Percentiles rank a stretch among this genome's conserved stretches.
Evolutionary conservation across 202 grass and related monocot species (phyloP).

Genomic region (Setaria italica): DNA sequence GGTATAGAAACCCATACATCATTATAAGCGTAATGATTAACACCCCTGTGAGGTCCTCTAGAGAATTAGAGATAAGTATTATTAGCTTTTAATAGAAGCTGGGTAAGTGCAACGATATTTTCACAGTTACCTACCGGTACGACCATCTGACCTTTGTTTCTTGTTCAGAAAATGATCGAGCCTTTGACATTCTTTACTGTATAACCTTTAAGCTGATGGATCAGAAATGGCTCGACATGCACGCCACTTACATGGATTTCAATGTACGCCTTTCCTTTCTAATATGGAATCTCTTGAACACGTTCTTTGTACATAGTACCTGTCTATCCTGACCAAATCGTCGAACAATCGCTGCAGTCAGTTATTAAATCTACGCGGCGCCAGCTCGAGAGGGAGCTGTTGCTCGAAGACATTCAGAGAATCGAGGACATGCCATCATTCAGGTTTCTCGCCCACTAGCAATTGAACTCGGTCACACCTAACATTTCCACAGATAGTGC

Average conservation of each 20-base stretch:
- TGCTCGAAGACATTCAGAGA: constrained; percentile 82
- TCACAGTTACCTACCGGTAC: constrained; percentile 27
- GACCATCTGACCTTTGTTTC: constrained; percentile 32
- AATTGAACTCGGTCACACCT: constrained; percentile 28
- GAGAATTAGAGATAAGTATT: not conserved
- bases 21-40: constrained; percentile 2
- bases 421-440: constrained; percentile 92
- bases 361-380: constrained; percentile 86
- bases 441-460: constrained; percentile 71
- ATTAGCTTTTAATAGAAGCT: not conserved
- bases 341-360: constrained; percentile 51
- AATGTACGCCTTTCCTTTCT: constrained; percentile 60
- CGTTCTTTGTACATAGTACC: constrained; percentile 3
- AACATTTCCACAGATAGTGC: constrained; percentile 33
- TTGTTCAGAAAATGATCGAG: constrained; percentile 75
- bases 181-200: constrained; percentile 86
- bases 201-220: constrained; percentile 84
- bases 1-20: not conserved
- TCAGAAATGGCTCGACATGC: constrained; percentile 76
- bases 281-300: not conserved
- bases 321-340: constrained; percentile 60
- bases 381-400: constrained; percentile 83
- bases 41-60: not conserved
- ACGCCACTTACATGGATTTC: constrained; percentile 78
- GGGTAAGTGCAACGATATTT: not conserved